Evolutionary conservation across 257 asterid genomes (phyloP).

Genomic region (Solanum bulbocastanum): DNA sequence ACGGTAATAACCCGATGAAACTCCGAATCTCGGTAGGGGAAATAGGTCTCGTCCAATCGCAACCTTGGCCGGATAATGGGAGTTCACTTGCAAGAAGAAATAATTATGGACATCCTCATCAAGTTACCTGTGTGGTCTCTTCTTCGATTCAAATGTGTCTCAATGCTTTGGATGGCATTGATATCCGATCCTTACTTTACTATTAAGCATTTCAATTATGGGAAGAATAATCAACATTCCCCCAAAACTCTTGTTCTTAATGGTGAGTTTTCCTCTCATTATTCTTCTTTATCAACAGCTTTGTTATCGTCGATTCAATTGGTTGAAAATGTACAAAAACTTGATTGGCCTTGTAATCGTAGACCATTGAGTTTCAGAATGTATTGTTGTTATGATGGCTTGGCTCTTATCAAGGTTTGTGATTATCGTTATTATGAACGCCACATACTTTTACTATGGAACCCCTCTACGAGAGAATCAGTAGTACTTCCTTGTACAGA

Average conservation of each 20-base stretch:
- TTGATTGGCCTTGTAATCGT: background rate
- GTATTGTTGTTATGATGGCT: background rate
- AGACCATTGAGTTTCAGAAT: background rate
- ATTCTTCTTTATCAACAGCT: background rate
- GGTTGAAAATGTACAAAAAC: background rate
- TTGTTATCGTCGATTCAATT: background rate
- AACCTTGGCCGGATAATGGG: too few species aligned
- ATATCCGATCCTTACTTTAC: background rate
- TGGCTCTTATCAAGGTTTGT: background rate
- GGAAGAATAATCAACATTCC: background rate
- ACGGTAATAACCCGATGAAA: too few species aligned
- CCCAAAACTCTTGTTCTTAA: background rate
- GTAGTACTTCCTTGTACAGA: background rate
- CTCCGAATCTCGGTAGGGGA: too few species aligned
- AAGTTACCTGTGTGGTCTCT: slow-evolving; percentile 9
- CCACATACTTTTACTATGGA: background rate
- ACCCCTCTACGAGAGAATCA: background rate
- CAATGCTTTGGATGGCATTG: background rate
- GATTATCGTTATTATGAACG: background rate
- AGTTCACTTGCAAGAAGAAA: background rate
- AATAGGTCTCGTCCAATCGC: too few species aligned
- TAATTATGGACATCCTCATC: slow-evolving; percentile 3
- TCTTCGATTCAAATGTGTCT: slow-evolving; percentile 13
- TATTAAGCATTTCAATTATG: background rate
- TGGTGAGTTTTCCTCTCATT: background rate